Base-by-base conservation (phyloP, 352 stramenopile species). In the Pythium folliculosum region DNA sequence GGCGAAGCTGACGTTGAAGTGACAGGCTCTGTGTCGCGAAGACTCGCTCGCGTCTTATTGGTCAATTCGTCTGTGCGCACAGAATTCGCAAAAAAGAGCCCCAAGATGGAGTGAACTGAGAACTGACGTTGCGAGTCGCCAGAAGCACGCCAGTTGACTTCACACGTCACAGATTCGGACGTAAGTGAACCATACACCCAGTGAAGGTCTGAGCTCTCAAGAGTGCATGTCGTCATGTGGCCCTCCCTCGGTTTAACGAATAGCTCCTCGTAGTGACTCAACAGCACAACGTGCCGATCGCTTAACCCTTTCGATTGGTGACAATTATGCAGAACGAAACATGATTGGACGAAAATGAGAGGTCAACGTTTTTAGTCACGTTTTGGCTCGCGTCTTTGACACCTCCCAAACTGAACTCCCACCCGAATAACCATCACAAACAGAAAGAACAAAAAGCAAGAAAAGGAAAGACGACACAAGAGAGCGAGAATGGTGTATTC, bases 401-500 rank as follows among this genome's bases (percentile, higher is more conserved):
- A 57, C 61, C 51, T 58, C 57, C 49, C 40, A 30, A 59, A n/a
- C 47, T 44, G 21, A 45, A 63, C 44, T 38, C 19, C 25, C 43
- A 23, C 44, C n/a, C 48, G 51, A 55, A 27, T 32, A 30, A 25
- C 23, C 54, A 3, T 47, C 35, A 40, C 12, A 48, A 52, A 40
- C 45, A 30, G 32, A 4, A 43, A 48, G 23, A 32, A 27, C 22
- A 14, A 49, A 40, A 37, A 61, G 10, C 59, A 49, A 17, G 14
- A 23, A 48, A n/a, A 32, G 17, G 23, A 8, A 27, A 53, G 23
- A 40, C 48, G 2, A 60, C 19, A 47, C 13, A 47, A n/a, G 40
- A 19, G 52, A 44, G 30, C 35, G 25, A 54, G 19, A 48, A 88
- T 89, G 79, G 77, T 90, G 44, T 77, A 75, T 48, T 78, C 78